A percentile compares a stretch with the other conserved stretches of the same genome.
phyloP scores from a whole-genome alignment of 306 rosid species.

The Prunus kanzakura region DNA sequence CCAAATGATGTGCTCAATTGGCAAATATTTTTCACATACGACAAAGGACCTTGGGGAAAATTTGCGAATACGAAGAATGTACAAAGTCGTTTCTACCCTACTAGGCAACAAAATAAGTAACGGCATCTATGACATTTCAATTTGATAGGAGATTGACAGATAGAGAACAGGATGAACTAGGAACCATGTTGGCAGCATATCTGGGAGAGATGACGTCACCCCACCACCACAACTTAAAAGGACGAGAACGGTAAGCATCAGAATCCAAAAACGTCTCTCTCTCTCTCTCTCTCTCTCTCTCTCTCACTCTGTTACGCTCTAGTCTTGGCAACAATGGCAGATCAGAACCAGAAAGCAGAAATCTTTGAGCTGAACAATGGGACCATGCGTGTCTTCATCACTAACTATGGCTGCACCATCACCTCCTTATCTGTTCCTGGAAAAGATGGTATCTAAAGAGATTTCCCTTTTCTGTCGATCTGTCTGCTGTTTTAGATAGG shows the following conservation, averaged over 20 bases:
- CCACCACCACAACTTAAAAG: background rate
- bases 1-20: too few relatives aligned
- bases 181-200: background rate
- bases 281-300: too few relatives aligned
- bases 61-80: too few relatives aligned
- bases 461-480: background rate
- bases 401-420: conserved; percentile 91
- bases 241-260: background rate
- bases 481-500: background rate
- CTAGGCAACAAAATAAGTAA: too few relatives aligned
- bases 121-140: too few relatives aligned
- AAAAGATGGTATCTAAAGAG: conserved; percentile 51
- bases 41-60: too few relatives aligned
- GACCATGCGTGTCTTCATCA: conserved; percentile 50
- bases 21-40: too few relatives aligned
- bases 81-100: too few relatives aligned
- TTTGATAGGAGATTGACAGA: too few relatives aligned
- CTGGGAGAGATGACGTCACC: conserved; percentile 2
- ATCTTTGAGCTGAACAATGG: conserved; percentile 91
- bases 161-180: too few relatives aligned
- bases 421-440: conserved; percentile 77
- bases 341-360: conserved; percentile 62
- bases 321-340: conserved; percentile 51
- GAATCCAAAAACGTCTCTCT: background rate
- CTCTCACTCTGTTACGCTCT: background rate